A percentile compares a stretch with the other conserved stretches of the same genome.
Conservation (phyloP, 2,329 filamentous ascomycete genomes). For the Verticillium klebahnii region DNA sequence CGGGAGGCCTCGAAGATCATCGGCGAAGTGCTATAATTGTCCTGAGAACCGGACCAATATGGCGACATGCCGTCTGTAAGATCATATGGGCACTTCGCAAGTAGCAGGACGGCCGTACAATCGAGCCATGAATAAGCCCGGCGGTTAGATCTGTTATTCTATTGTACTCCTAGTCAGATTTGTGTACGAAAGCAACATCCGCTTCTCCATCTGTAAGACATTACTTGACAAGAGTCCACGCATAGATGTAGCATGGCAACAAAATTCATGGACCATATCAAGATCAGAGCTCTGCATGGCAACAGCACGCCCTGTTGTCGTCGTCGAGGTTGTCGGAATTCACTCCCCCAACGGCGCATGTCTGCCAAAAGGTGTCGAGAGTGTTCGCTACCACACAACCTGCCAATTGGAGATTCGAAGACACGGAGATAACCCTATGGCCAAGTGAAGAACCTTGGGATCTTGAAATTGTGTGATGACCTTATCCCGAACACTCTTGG, state of each 20-base stretch:
- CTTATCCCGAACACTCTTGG: too few relatives aligned
- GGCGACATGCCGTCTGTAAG: neutral
- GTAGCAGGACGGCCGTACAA: neutral
- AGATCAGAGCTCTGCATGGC: too few relatives aligned
- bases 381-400: too few relatives aligned
- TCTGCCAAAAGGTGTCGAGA: too few relatives aligned
- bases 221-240: neutral
- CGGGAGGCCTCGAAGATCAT: constrained; percentile 98
- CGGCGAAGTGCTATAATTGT: constrained; percentile 76
- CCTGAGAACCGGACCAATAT: neutral
- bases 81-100: neutral
- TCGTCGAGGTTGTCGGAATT: too few relatives aligned
- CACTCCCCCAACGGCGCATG: too few relatives aligned
- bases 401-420: too few relatives aligned
- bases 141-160: constrained; percentile 51
- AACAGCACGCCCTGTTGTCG: too few relatives aligned
- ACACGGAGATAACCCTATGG: too few relatives aligned
- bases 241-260: neutral
- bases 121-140: constrained; percentile 30
- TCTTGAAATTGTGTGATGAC: too few relatives aligned
- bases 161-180: neutral
- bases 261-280: too few relatives aligned
- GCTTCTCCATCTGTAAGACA: neutral
- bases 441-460: too few relatives aligned
- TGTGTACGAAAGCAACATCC: neutral